Evolutionary conservation across 257 asterid genomes (phyloP).

Genomic region (Agastache rugosa): DNA sequence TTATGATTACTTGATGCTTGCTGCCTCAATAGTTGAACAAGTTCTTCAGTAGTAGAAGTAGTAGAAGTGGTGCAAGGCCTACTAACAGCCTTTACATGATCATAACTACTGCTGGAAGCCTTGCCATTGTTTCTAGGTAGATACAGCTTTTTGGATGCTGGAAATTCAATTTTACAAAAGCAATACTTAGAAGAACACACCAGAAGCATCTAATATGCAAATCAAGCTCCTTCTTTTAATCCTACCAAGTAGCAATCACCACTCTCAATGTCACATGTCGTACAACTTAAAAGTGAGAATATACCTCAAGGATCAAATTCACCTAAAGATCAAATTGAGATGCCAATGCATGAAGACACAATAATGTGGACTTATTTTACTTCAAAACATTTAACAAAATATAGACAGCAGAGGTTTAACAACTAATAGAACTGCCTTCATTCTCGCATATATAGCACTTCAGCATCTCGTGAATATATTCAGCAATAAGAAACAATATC

Average conservation of each 20-base stretch:
- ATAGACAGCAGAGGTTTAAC: background rate
- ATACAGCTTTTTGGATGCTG: conserved; percentile 50
- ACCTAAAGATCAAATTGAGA: conserved; percentile 8
- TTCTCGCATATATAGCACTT: background rate
- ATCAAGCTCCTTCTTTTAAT: background rate
- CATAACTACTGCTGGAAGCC: conserved; percentile 43
- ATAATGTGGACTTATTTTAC: background rate
- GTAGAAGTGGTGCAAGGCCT: conserved; percentile 52
- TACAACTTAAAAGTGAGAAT: conserved; percentile 12
- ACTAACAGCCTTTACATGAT: conserved; percentile 39
- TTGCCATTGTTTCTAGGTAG: conserved; percentile 46
- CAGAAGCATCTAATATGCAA: background rate
- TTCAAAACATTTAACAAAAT: conserved; percentile 14
- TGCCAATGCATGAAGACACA: background rate
- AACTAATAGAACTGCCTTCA: background rate
- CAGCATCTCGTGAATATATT: background rate
- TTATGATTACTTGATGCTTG: conserved; percentile 55
- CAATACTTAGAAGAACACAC: conserved; percentile 18
- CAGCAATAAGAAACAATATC: too few relatives aligned
- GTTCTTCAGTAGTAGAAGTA: conserved; percentile 60
- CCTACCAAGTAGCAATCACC: background rate
- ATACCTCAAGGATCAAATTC: conserved; percentile 6
- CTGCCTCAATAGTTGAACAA: conserved; percentile 70
- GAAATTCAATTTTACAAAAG: conserved; percentile 14
- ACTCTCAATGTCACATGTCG: background rate